phyloP scores from a whole-genome alignment of 768 basidiomycete genomes.

The Lepiota venenata region DNA sequence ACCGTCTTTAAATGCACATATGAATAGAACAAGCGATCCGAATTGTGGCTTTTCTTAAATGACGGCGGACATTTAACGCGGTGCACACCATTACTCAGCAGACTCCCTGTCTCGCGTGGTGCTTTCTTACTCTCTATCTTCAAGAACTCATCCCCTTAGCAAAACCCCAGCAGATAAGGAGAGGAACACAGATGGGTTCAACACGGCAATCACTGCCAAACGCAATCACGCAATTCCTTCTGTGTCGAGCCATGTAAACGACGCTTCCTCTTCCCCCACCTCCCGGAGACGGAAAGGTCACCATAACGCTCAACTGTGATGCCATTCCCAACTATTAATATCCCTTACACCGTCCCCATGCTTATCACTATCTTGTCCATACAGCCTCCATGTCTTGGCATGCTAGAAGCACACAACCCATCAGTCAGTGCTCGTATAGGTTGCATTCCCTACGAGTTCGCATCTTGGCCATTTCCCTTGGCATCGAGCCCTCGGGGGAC shows the following conservation, averaged over 20 bases:
- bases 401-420: neutral
- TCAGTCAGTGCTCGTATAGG: neutral
- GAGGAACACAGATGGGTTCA: too few species aligned
- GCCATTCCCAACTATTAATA: neutral
- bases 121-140: too few species aligned
- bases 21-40: neutral
- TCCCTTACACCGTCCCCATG: too few species aligned
- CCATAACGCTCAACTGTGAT: neutral
- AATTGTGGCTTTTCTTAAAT: neutral
- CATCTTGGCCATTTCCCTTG: neutral
- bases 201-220: too few species aligned
- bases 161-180: too few species aligned
- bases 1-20: neutral
- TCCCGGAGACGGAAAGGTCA: neutral
- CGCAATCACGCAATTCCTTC: neutral
- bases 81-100: too few species aligned
- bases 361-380: slow-evolving; percentile 2
- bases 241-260: neutral
- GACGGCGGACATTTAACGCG: neutral
- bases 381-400: neutral
- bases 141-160: too few species aligned
- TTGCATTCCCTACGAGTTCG: neutral
- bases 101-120: too few species aligned
- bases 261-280: neutral
- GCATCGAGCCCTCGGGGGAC: neutral